Conservation (phyloP, 352 stramenopile genomes). For the Globisporangium middletonii region DNA sequence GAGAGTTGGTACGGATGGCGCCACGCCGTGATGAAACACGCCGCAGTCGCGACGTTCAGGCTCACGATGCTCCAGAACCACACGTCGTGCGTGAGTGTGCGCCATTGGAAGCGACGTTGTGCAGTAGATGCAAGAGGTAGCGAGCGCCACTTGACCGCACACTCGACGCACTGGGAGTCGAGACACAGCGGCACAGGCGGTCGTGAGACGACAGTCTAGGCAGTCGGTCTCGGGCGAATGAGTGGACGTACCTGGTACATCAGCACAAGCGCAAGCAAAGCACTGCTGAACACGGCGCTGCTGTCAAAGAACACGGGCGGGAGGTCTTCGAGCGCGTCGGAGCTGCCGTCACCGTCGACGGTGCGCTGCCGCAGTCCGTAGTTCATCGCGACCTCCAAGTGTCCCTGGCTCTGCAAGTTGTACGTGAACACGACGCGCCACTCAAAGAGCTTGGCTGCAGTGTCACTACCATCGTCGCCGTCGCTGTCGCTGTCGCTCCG, state of each 20-base stretch:
- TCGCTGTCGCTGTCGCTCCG: not conserved
- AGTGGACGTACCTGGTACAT: constrained; percentile 39
- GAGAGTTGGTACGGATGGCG: constrained; percentile 43
- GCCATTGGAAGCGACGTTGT: not conserved
- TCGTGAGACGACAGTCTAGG: too few relatives aligned
- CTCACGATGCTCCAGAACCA: constrained; percentile 56
- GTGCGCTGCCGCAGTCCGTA: constrained; percentile 27
- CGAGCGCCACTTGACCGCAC: constrained; percentile 34
- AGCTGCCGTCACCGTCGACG: constrained; percentile 7
- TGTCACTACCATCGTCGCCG: not conserved
- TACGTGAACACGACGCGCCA: constrained; percentile 66
- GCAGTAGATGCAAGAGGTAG: constrained; percentile 8
- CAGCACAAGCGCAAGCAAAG: constrained; percentile 31
- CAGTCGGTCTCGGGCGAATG: too few relatives aligned
- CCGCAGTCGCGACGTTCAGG: constrained; percentile 47
- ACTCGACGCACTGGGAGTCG: constrained; percentile 28
- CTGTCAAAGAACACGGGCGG: constrained; percentile 44
- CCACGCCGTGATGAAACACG: constrained; percentile 51
- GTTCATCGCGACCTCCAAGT: constrained; percentile 60
- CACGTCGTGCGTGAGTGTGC: constrained; percentile 32
- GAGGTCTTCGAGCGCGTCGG: constrained; percentile 18
- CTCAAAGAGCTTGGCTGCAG: constrained; percentile 26
- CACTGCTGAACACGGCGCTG: constrained; percentile 35
- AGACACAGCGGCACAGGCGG: not conserved
- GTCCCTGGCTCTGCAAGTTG: constrained; percentile 60